phyloP scores from a whole-genome alignment of 768 basidiomycete genomes.

The Cyclocybe aegerita region DNA sequence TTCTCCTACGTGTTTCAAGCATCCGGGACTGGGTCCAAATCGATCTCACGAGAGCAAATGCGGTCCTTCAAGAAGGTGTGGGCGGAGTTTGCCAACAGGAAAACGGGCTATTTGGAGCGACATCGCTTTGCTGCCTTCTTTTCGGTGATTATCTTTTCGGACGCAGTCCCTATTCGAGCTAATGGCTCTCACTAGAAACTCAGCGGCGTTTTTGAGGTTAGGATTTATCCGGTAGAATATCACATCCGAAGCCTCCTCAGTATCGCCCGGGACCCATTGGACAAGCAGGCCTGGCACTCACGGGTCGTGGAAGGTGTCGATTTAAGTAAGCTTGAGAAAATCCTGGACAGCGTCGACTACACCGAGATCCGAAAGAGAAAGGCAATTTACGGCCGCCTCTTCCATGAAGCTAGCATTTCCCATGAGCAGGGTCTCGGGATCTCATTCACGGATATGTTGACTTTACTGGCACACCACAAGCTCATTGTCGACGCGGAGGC shows the following conservation, averaged over 20 bases:
- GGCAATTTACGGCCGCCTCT: slow-evolving; percentile 70
- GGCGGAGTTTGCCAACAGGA: slow-evolving; percentile 78
- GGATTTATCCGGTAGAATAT: slow-evolving; percentile 76
- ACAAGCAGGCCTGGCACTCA: slow-evolving; percentile 29
- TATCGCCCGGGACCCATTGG: slow-evolving; percentile 38
- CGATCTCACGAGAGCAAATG: slow-evolving; percentile 89
- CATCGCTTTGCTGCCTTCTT: slow-evolving; percentile 77
- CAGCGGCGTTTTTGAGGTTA: slow-evolving; percentile 84
- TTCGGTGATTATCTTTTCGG: slow-evolving; percentile 49
- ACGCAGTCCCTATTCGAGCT: neutral
- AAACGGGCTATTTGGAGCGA: slow-evolving; percentile 77
- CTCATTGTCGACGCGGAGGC: slow-evolving; percentile 89
- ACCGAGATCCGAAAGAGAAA: slow-evolving; percentile 62
- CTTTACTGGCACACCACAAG: slow-evolving; percentile 87
- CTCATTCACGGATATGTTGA: slow-evolving; percentile 87
- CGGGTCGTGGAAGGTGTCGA: slow-evolving; percentile 56
- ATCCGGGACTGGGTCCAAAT: slow-evolving; percentile 75
- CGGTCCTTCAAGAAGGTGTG: slow-evolving; percentile 93
- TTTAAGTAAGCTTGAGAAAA: slow-evolving; percentile 54
- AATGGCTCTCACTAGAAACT: slow-evolving; percentile 54
- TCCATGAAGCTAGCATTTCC: slow-evolving; percentile 81
- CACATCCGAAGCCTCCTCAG: slow-evolving; percentile 60
- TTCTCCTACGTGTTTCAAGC: slow-evolving; percentile 95
- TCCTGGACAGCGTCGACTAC: slow-evolving; percentile 67
- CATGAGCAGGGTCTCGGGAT: slow-evolving; percentile 77